Evolutionary conservation across 495 filamentous ascomycete genomes (phyloP), one percentile per base, ranked within the genome.

Genomic region (Penicillium odoratum): DNA sequence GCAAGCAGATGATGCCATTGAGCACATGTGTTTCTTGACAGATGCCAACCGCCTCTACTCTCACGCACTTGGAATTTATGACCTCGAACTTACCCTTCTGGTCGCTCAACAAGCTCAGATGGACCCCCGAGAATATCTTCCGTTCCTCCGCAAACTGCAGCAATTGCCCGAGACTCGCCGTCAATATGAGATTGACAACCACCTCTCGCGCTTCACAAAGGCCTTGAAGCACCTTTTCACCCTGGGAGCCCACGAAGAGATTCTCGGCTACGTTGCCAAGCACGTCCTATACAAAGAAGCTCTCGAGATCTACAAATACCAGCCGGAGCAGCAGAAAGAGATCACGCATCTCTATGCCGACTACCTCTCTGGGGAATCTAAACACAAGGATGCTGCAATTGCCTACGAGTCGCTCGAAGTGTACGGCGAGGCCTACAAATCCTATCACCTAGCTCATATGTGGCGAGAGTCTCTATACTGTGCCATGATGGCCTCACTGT

Each of bases 41-140:
- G 94, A 98, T 73, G 87, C 94, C 18, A 94, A 97, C 67, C 85
- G 83, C 51, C 83, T 98, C n/a, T 98, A 94, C 65, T 90, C 97
- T 57, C 87, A 90, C 55, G 89, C 94, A 7, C 78, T 98, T 15
- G 93, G 93, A 25, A 74, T 98, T 3, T 97, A 98, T 67, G 84
- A 97, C 65, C 81, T 98, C 4, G 93, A 96, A 36, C 84, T 98
- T 34, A 88, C 92, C 7, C 77, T 98, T 11, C 77, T 96, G 48
- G 88, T 98, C 42, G 94, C 95, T 5, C 94, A 98, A 65, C 91
- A 97, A 69, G 93, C 93, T 13, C 94, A 98, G 72, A 90, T 92
- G 73, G 94, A 98, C 61, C 94, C 94, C 15, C 80, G 93, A 59
- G 94, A 98, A 75, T 98, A 98, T 62, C 82, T 98, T 16, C 95